phyloP scores from a whole-genome alignment of 2,329 filamentous ascomycete species.

The Clonostachys rosea region DNA sequence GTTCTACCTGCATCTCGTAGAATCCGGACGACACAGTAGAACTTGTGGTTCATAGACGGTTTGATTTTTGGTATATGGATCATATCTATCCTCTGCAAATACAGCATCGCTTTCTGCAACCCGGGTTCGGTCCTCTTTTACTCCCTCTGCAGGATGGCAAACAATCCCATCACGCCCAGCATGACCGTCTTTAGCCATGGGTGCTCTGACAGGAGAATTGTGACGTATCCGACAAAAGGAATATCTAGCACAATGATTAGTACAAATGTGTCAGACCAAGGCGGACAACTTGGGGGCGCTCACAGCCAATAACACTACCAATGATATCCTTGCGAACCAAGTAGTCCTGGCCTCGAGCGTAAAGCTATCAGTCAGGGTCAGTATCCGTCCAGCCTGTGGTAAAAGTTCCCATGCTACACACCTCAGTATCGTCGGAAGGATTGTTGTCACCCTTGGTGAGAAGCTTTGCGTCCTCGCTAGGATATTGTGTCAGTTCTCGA shows the following conservation, averaged over 20 bases:
- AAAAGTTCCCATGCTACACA: slow-evolving; percentile 10
- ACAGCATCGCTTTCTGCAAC: background rate
- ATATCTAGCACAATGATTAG: slow-evolving; percentile 41
- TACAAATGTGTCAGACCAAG: too few relatives aligned
- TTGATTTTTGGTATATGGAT: too few relatives aligned
- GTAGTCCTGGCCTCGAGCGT: slow-evolving; percentile 82
- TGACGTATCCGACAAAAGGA: slow-evolving; percentile 94
- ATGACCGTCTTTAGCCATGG: slow-evolving; percentile 96
- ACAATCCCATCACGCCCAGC: slow-evolving; percentile 89
- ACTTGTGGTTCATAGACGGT: too few relatives aligned
- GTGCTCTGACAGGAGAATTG: slow-evolving; percentile 90
- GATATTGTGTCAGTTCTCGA: background rate
- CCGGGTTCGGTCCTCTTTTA: slow-evolving; percentile 29
- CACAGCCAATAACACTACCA: slow-evolving; percentile 77
- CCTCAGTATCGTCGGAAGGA: slow-evolving; percentile 84
- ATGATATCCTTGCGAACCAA: slow-evolving; percentile 86
- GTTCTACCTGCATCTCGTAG: too few relatives aligned
- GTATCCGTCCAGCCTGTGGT: background rate
- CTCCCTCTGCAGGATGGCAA: slow-evolving; percentile 90
- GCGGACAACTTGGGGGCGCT: too few relatives aligned
- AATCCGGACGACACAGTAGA: too few relatives aligned
- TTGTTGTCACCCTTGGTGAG: slow-evolving; percentile 99
- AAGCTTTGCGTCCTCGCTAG: slow-evolving; percentile 58
- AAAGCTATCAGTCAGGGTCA: slow-evolving; percentile 45
- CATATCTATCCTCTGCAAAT: too few relatives aligned